Evolutionary conservation across 2,329 filamentous ascomycete species (phyloP), one percentile per base, ranked within the genome.

Genomic region (Pestalotiopsis sp.): DNA sequence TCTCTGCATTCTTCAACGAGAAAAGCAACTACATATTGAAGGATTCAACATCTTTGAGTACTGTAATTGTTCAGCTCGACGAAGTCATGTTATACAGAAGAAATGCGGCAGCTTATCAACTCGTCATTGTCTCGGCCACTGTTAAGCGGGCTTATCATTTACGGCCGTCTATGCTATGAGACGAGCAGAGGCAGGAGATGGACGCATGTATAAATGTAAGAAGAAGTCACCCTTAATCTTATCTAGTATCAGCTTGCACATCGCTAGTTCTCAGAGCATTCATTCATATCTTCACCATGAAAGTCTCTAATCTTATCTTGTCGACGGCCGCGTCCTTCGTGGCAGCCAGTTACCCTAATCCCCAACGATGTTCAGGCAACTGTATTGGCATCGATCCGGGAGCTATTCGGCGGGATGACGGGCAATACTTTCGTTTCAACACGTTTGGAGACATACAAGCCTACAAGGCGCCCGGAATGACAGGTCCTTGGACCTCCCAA

Each of bases 381-480:
- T 84, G 82, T 71, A 77, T 75, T 60, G 75, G 76, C 60, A 76
- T 80, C 63, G 82, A 84, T 70, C 82, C 81, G 14, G 73, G 80
- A 4, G 74, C 83, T 23, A 81, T 83, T 64, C 78, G 79, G 17
- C 78, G 81, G 27, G 79, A 77, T 12, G 82, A 84, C 72, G 80
- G 81, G 3, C 78, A 74, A 17, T 84, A 83, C 72, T 83, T 81
- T 71, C 78, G 79, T 41, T 83, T 84, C 73, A 80, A 79, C 39
- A 83, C 82, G 4, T 78, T 78, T 23, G 78, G 77, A 25, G 77
- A 77, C 58, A 81, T 84, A 61, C 78, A 79, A 20, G 79, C 83
- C 17, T 78, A 80, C 27, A 81, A 79, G 1, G 76, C 82, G 1
- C 74, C 75, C 1, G 75, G 75, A 45, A 72, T 83, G 38, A 75